Base-by-base conservation (phyloP, 1,139 yeast genomes). In the Zygoascus meyerae region DNA sequence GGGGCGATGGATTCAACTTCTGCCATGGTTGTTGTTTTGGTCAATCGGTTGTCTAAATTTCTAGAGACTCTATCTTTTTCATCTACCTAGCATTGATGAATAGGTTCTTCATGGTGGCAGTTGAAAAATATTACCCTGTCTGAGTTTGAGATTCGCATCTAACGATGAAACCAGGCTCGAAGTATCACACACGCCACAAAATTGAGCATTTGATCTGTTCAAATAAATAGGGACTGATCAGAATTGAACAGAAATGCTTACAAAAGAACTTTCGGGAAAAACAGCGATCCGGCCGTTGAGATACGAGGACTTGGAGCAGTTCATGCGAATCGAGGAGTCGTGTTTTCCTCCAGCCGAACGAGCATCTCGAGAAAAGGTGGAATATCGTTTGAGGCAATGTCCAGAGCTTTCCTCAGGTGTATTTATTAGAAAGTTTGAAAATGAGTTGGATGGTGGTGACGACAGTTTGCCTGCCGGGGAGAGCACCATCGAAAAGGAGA, bases 381-480 rank as follows among this genome's bases (percentile, higher is more conserved):
- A 69, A 53, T 90, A 86, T 68, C 74, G 97, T 57, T 72, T 92
- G 55, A 74, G 76, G 2, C 79, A 73, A 2, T 89, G 97, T 63
- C 97, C 97, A 9, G 98, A 92, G 64, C 75, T 92, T 52, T 81
- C 94, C 55, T 79, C 90, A 4, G 97, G 97, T 1, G 73, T 92
- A 50, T 90, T 90, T 60, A 72, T 85, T 45, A 76, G 97, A 62
- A 81, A 79, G 49, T 86, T 81, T 65, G 49, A 48, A 17, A 52
- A 45, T 21, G 48, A 42, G 10, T 52, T 55, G 10, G 59, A 49
- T 2, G 45, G 37, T 4, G 37, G 26, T 5, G 37, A 26, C 5
- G 26, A 32, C 2, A 11, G 11, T 29, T 34, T 28, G 17, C 40
- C 37, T 4, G 15, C 21, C 11, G 35, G 34, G 11, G 42, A 41